phyloP scores from a whole-genome alignment of 768 basidiomycete genomes.

The Erythrobasidium yunnanense region DNA sequence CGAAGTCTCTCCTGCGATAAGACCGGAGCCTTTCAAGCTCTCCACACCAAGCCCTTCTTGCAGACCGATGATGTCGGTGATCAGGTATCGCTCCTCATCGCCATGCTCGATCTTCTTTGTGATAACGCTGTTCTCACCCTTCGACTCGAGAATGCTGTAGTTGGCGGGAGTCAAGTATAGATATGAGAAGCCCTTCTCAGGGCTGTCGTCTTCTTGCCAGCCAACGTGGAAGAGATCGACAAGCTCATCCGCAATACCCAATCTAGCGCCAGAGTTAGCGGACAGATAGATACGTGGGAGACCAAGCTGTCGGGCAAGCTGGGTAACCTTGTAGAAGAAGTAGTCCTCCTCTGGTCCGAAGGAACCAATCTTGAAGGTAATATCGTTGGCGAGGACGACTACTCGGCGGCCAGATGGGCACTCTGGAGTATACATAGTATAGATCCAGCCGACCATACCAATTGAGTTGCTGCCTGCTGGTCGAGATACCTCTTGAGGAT shows the following conservation, averaged over 20 bases:
- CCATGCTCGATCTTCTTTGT: slow-evolving; percentile 73
- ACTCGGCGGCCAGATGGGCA: slow-evolving; percentile 75
- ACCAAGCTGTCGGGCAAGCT: slow-evolving; percentile 78
- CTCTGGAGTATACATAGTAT: slow-evolving; percentile 82
- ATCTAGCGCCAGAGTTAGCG: slow-evolving; percentile 94
- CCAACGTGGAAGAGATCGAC: slow-evolving; percentile 77
- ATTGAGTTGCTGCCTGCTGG: slow-evolving; percentile 86
- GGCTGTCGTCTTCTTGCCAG: slow-evolving; percentile 68
- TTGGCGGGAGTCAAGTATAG: slow-evolving; percentile 90
- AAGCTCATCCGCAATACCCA: slow-evolving; percentile 88
- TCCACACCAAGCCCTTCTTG: slow-evolving; percentile 97
- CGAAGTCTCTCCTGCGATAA: slow-evolving; percentile 96
- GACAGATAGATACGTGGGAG: slow-evolving; percentile 94
- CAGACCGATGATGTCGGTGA: slow-evolving; percentile 92
- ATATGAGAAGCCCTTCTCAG: slow-evolving; percentile 92
- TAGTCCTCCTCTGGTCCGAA: slow-evolving; percentile 93
- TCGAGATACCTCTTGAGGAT: slow-evolving; percentile 77
- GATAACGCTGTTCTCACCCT: slow-evolving; percentile 63
- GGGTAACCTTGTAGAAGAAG: slow-evolving; percentile 88
- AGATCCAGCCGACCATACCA: slow-evolving; percentile 98
- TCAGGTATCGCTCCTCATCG: slow-evolving; percentile 81
- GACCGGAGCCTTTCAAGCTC: slow-evolving; percentile 85
- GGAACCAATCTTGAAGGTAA: slow-evolving; percentile 96
- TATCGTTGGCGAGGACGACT: slow-evolving; percentile 92
- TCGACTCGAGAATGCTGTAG: slow-evolving; percentile 76